Conservation (phyloP, 495 filamentous ascomycete species). For the Collariella sp. region DNA sequence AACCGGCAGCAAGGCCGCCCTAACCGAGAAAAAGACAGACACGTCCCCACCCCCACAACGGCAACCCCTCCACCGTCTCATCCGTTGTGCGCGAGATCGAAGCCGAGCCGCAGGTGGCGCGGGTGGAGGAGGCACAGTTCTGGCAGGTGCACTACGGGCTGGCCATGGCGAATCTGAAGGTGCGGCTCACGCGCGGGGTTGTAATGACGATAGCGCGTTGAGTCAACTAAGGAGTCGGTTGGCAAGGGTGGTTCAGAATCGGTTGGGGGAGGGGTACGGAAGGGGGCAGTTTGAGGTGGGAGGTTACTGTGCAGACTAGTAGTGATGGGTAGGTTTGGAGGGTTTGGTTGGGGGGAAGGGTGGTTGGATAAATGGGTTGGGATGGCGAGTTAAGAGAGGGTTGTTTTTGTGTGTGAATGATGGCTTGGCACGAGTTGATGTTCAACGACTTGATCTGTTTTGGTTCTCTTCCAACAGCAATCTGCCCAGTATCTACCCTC, state of each 20-base stretch:
- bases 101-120: slow-evolving; percentile 62
- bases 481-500: no score
- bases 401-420: not conserved
- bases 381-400: not conserved
- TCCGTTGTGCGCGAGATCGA: slow-evolving; percentile 79
- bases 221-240: slow-evolving; percentile 63
- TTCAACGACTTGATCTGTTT: no score
- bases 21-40: not conserved
- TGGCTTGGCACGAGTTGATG: no score
- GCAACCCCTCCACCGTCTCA: slow-evolving; percentile 45
- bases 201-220: slow-evolving; percentile 53
- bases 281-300: slow-evolving; percentile 72
- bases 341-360: not conserved
- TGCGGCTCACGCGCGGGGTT: slow-evolving; percentile 35
- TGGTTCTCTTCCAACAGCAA: no score
- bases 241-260: slow-evolving; percentile 68
- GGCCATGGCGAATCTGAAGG: slow-evolving; percentile 88
- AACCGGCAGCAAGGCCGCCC: not conserved
- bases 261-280: slow-evolving; percentile 82
- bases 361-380: not conserved
- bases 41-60: not conserved
- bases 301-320: slow-evolving; percentile 55
- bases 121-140: slow-evolving; percentile 82
- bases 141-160: slow-evolving; percentile 98
- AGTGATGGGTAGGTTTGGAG: slow-evolving; percentile 20